Conservation (phyloP, 1,139 yeast species). For the Magnusiomyces starmeri region DNA sequence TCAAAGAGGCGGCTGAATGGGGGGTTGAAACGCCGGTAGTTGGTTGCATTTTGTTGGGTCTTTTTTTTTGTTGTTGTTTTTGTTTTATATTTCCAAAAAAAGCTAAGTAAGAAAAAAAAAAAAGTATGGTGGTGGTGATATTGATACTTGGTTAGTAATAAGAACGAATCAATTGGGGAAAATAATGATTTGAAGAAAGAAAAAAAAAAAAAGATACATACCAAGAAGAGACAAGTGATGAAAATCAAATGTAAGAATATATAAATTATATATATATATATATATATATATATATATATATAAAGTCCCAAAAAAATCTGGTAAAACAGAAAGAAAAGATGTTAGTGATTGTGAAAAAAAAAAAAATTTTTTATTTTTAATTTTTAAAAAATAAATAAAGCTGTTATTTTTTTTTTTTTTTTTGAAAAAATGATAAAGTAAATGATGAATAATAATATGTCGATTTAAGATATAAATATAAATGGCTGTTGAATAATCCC, state of each 20-base stretch:
- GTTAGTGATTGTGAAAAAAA: neutral
- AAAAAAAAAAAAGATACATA: neutral
- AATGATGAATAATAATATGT: too few species aligned
- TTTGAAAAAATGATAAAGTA: too few species aligned
- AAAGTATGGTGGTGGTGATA: neutral
- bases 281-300: too few species aligned
- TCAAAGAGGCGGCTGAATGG: slow-evolving; percentile 43
- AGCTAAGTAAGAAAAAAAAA: neutral
- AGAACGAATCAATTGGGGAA: neutral
- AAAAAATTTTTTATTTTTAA: too few species aligned
- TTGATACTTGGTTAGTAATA: neutral
- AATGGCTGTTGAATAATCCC: neutral
- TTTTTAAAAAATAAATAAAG: neutral
- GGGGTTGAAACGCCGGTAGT: slow-evolving; percentile 40
- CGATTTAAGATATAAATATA: too few species aligned
- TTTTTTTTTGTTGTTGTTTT: neutral
- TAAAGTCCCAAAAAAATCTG: neutral
- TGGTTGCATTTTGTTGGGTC: slow-evolving; percentile 16
- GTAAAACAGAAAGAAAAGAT: neutral
- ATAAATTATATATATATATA: neutral
- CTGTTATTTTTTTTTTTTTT: neutral
- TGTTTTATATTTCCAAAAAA: neutral
- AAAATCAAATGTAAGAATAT: too few species aligned
- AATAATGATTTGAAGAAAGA: neutral
- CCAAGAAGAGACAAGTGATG: neutral